Evolutionary conservation across 2,329 filamentous ascomycete genomes (phyloP).

Genomic region (Tolypocladium sp.): DNA sequence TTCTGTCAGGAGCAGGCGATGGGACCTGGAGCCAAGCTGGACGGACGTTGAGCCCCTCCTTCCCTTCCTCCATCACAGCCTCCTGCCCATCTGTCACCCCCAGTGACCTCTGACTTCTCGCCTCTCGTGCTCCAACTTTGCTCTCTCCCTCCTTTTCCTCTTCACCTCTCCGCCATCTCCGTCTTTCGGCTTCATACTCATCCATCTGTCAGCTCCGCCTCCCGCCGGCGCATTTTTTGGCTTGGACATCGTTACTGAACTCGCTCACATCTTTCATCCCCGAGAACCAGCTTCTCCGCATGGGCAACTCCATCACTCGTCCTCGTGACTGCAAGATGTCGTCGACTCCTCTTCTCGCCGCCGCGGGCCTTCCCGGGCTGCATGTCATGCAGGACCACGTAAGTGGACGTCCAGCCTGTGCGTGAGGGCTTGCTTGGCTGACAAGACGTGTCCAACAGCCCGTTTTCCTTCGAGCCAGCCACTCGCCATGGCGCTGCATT

Average conservation of each 20-base stretch:
- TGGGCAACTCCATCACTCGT: neutral
- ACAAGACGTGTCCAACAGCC: slow-evolving; percentile 23
- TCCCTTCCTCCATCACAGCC: neutral
- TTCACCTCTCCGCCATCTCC: neutral
- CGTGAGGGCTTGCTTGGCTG: slow-evolving; percentile 1
- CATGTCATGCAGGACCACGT: slow-evolving; percentile 26
- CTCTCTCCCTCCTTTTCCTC: neutral
- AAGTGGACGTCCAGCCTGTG: neutral
- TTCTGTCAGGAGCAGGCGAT: neutral
- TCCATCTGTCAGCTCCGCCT: neutral
- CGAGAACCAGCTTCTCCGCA: neutral
- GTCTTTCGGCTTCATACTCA: neutral
- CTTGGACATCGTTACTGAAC: slow-evolving; percentile 3
- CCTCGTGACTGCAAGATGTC: slow-evolving; percentile 16
- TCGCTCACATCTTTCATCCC: neutral
- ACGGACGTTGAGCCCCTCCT: neutral
- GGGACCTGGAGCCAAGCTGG: neutral
- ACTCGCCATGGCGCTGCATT: slow-evolving; percentile 40
- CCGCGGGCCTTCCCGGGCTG: slow-evolving; percentile 19
- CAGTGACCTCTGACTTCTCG: neutral
- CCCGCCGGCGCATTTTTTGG: neutral
- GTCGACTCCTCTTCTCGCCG: slow-evolving; percentile 23
- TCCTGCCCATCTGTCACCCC: neutral
- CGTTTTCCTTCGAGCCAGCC: slow-evolving; percentile 40
- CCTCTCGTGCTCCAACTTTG: too few species aligned